Conservation (phyloP, 768 basidiomycete genomes). For the Suillus plorans region DNA sequence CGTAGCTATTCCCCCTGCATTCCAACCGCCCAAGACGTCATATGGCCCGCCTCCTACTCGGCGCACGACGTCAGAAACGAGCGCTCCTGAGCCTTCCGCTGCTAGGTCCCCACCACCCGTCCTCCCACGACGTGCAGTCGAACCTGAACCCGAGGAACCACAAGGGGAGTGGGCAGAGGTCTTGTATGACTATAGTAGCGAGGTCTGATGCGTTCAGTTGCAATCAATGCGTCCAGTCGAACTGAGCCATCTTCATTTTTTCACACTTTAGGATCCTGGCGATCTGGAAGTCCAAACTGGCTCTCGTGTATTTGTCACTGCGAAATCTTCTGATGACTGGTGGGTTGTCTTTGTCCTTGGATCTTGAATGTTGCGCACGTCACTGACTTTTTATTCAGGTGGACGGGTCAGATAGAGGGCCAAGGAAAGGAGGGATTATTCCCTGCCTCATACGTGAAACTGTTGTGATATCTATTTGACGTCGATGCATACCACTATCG, state of each 20-base stretch:
- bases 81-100: slow-evolving; percentile 9
- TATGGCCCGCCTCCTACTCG: slow-evolving; percentile 57
- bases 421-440: slow-evolving; percentile 59
- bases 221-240: not conserved
- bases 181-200: slow-evolving; percentile 71
- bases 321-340: slow-evolving; percentile 76
- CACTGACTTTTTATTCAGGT: slow-evolving; percentile 42
- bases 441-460: slow-evolving; percentile 68
- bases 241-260: not conserved
- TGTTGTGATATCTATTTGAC: slow-evolving; percentile 36
- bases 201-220: slow-evolving; percentile 35
- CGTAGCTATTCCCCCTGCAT: slow-evolving; percentile 38
- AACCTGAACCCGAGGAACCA: slow-evolving; percentile 33
- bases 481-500: not conserved
- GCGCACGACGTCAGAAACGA: slow-evolving; percentile 26
- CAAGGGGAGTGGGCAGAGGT: slow-evolving; percentile 77
- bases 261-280: slow-evolving; percentile 53
- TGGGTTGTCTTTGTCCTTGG: slow-evolving; percentile 31
- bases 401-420: slow-evolving; percentile 64
- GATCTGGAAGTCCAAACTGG: slow-evolving; percentile 62
- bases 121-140: slow-evolving; percentile 12
- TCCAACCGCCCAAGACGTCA: slow-evolving; percentile 40
- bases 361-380: slow-evolving; percentile 8
- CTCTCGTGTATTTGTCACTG: slow-evolving; percentile 60
- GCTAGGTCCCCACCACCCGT: slow-evolving; percentile 27